Base-by-base conservation (phyloP, 495 filamentous ascomycete species). In the Talaromyces stipitatus region DNA sequence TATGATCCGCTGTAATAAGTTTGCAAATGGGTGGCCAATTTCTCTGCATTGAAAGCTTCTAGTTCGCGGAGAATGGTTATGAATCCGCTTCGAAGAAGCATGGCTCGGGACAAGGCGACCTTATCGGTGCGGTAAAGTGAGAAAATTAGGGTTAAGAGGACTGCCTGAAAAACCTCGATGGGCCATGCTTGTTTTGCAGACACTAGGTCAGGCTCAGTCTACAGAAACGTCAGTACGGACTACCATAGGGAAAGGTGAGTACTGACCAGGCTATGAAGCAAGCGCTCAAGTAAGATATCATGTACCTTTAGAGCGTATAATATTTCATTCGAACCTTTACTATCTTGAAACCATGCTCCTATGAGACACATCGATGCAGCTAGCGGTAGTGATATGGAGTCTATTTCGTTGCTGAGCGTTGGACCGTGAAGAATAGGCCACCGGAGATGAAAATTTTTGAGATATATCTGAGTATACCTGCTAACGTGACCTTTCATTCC, bases 41-140 rank as follows among this genome's bases (percentile, higher is more conserved):
- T 33, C 26, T 54, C 51, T 3, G 14, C 18, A 10, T 54, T 20
- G 18, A 38, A 32, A 9, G 27, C 51, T 26, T 12, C 51, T 14
- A 54, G 51, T 8, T 38, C 51, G 9, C 51, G 51, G 18, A 54
- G 51, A 54, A 54, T 5, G 18, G 51, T 54, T 36, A 54, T 54
- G 51, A 54, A 54, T 32, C 29, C 24, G 51, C 51, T 54, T 54
- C 51, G 30, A 26, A 54, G 51, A 54, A 54, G 51, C 20, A 7
- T 54, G 16, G 51, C 51, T 54, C 29, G 36, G 11, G 51, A 54
- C 20, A 54, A 16, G 11, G 30, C 30, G 20, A 3, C 38, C 14
- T 54, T 54, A 32, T 54, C 51, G 51, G 51, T 54, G n/a, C 51
- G 51, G 24, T 54, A 38, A 14, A 38, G 28, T 22, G 51, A 54